These are phyloP conservation scores for Clonostachys byssicola DNA, from an alignment of 2,329 filamentous ascomycete genomes.

Conservation along the genomic window DNA sequence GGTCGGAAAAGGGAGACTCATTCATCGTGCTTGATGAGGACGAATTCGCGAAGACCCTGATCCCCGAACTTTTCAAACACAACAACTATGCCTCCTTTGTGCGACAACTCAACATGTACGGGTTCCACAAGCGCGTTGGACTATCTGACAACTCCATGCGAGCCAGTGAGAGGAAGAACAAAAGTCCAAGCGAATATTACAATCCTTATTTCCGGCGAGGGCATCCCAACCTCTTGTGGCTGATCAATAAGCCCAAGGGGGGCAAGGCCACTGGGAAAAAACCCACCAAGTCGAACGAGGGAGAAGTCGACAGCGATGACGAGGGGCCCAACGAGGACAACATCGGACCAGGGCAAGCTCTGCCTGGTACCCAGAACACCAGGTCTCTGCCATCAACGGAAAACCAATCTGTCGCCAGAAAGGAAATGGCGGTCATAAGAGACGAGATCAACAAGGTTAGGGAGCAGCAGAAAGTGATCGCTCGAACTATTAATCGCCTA, in stretches of 20 bases:
- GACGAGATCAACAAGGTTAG: slow-evolving; percentile 79
- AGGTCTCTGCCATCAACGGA: slow-evolving; percentile 35
- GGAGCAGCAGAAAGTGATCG: slow-evolving; percentile 82
- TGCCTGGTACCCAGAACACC: slow-evolving; percentile 10
- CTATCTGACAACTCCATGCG: slow-evolving; percentile 97
- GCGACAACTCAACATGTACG: slow-evolving; percentile 93
- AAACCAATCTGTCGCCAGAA: slow-evolving; percentile 51
- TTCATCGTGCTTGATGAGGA: slow-evolving; percentile 97
- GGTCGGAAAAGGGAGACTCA: slow-evolving; percentile 94
- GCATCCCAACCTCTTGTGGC: slow-evolving; percentile 87
- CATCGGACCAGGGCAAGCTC: slow-evolving; percentile 6
- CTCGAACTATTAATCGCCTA: slow-evolving; percentile 73
- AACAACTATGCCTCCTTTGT: slow-evolving; percentile 98
- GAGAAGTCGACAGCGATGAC: slow-evolving; percentile 62
- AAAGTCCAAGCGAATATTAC: slow-evolving; percentile 96
- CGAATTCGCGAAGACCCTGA: slow-evolving; percentile 94
- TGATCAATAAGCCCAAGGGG: slow-evolving; percentile 91
- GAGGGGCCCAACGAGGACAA: slow-evolving; percentile 38
- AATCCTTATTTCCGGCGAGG: slow-evolving; percentile 95
- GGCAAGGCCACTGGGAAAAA: slow-evolving; percentile 48
- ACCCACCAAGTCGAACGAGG: slow-evolving; percentile 34
- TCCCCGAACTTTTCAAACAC: slow-evolving; percentile 98
- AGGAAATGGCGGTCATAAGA: slow-evolving; percentile 74
- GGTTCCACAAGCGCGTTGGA: slow-evolving; percentile 93
- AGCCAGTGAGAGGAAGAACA: slow-evolving; percentile 93